These are phyloP conservation scores for Beauveria rudraprayagi DNA, from an alignment of 2,329 filamentous ascomycete genomes.

Conservation along the genomic window DNA sequence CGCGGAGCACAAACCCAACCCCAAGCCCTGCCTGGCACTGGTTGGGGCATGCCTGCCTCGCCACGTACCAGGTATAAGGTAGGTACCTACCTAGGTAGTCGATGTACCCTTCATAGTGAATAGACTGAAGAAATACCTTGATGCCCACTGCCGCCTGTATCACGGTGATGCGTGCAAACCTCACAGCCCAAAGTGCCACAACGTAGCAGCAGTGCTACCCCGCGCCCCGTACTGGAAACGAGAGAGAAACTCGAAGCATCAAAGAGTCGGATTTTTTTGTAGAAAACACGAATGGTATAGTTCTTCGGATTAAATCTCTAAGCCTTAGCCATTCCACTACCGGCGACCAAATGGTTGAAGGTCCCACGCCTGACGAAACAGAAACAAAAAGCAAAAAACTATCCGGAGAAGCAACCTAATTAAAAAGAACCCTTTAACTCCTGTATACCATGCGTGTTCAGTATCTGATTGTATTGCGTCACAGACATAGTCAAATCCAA, in stretches of 20 bases:
- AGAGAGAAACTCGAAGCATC: neutral
- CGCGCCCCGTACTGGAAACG: no score
- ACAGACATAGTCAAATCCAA: constrained; percentile 3
- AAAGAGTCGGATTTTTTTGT: neutral
- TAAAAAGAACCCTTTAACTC: constrained; percentile 4
- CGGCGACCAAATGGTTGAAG: neutral
- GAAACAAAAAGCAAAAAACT: neutral
- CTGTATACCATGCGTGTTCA: constrained; percentile 1
- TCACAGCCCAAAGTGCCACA: constrained; percentile 2
- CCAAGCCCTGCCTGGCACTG: neutral
- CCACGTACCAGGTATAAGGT: neutral
- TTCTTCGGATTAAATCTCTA: constrained; percentile 4
- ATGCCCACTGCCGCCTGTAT: neutral
- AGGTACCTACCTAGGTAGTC: no score
- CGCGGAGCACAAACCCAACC: constrained; percentile 6
- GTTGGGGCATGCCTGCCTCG: neutral
- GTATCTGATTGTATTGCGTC: neutral
- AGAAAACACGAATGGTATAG: constrained; percentile 7
- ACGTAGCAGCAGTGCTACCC: neutral
- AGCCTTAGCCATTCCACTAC: neutral
- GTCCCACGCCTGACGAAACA: neutral
- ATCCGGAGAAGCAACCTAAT: neutral
- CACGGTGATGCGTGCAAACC: neutral
- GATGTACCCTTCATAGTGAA: neutral
- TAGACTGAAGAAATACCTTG: neutral